Percentiles rank a stretch among this genome's conserved stretches.
Conservation (phyloP, 345 rosid genomes). For the Boechera stricta region DNA sequence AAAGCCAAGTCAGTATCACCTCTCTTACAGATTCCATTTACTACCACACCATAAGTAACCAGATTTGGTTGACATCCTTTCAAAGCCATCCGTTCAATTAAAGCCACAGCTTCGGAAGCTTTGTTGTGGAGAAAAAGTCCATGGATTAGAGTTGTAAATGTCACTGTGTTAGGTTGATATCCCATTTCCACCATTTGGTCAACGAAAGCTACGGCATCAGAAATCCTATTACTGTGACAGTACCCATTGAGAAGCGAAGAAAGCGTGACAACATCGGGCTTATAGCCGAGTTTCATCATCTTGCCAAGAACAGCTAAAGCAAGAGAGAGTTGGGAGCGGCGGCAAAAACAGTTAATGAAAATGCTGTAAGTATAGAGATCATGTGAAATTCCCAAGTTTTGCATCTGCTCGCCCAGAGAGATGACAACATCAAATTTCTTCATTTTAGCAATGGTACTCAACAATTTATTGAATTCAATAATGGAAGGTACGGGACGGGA, state of each 20-base stretch:
- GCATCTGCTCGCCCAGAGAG: too few relatives aligned
- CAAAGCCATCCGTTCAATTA: neutral
- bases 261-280: neutral
- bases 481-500: too few relatives aligned
- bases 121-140: neutral
- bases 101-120: neutral
- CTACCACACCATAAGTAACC: neutral
- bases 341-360: too few relatives aligned
- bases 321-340: too few relatives aligned
- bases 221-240: neutral
- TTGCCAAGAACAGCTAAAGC: neutral
- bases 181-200: neutral
- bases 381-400: too few relatives aligned
- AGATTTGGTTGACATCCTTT: neutral
- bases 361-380: too few relatives aligned
- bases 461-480: too few relatives aligned
- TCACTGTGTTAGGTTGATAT: neutral
- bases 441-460: too few relatives aligned
- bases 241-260: neutral
- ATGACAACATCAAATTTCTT: too few relatives aligned
- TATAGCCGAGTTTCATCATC: neutral
- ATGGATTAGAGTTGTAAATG: neutral
- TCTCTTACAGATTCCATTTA: neutral
- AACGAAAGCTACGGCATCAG: neutral
- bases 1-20: neutral